Conservation (phyloP, 768 basidiomycete genomes). For the Tricholoma terreum region DNA sequence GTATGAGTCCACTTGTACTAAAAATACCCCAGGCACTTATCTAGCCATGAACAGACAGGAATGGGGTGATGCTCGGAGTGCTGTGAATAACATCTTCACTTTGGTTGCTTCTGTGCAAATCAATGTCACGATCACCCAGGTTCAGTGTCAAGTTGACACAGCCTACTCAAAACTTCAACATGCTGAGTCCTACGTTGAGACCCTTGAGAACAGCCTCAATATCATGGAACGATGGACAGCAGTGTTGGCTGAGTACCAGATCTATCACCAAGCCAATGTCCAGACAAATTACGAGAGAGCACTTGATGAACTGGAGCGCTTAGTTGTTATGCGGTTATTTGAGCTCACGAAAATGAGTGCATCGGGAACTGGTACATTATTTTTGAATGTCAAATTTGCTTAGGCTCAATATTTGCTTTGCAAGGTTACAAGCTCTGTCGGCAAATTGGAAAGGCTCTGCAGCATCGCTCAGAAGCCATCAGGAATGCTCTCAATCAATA, state of each 20-base stretch:
- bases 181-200: background rate
- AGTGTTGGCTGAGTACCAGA: background rate
- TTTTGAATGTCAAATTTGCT: background rate
- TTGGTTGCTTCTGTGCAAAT: background rate
- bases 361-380: slow-evolving; percentile 21
- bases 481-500: slow-evolving; percentile 14
- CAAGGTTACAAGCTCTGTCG: slow-evolving; percentile 28
- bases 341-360: slow-evolving; percentile 16
- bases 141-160: no score
- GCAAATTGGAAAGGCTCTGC: slow-evolving; percentile 23
- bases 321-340: slow-evolving; percentile 20
- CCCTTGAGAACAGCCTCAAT: no score
- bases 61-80: background rate
- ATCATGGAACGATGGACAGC: background rate
- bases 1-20: background rate
- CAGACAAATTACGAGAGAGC: slow-evolving; percentile 9
- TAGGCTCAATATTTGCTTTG: no score
- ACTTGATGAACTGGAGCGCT: slow-evolving; percentile 18
- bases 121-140: background rate
- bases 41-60: background rate
- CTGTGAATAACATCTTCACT: slow-evolving; percentile 1
- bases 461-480: slow-evolving; percentile 20
- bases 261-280: background rate
- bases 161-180: background rate
- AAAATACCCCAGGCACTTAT: background rate